Evolutionary conservation across 352 stramenopile genomes (phyloP), one percentile per base, ranked within the genome.

Genomic region (Globisporangium camurandrum): DNA sequence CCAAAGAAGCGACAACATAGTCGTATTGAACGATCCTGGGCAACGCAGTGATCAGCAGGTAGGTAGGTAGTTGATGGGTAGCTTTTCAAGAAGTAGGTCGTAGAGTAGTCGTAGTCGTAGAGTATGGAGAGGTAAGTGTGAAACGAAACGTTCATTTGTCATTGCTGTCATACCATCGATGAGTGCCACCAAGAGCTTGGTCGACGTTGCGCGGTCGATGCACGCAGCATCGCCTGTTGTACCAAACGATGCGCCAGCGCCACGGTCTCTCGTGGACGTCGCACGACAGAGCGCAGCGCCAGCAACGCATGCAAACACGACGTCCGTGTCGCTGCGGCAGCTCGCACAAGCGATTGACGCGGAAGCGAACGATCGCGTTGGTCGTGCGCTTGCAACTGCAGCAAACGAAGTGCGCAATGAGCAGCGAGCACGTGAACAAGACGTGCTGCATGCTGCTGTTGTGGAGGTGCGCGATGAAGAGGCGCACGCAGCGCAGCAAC

Each of bases 161-260:
- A 30, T 53, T 24, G 0, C 12, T n/a, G 6, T 19, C 47, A 28
- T 4, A 34, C 38, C 19, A 26, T 57, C 43, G 28, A 23, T 36
- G n/a, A 51, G 6, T 23, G 28, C n/a, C 10, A 53, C 48, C 44
- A 46, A 56, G 12, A 75, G 70, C 34, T 51, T 80, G 5, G 36
- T 84, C 9, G 75, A 83, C 51, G 69, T 87, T 26, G 71, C 75
- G 24, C 74, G 71, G 50, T 52, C 62, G 16, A 76, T 82, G 63
- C 44, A 66, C n/a, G 16, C 53, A 49, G 27, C 31, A 28, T 39
- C 36, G n/a, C n/a, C n/a, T n/a, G n/a, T n/a, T n/a, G n/a, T n/a
- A n/a, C n/a, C 31, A 24, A 27, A 9, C 28, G 7, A 28, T 30
- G 42, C 20, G 41, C n/a, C 6, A 28, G 17, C 69, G 37, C 46